phyloP scores from a whole-genome alignment of 2,329 filamentous ascomycete genomes.

The Triangularia setosa region DNA sequence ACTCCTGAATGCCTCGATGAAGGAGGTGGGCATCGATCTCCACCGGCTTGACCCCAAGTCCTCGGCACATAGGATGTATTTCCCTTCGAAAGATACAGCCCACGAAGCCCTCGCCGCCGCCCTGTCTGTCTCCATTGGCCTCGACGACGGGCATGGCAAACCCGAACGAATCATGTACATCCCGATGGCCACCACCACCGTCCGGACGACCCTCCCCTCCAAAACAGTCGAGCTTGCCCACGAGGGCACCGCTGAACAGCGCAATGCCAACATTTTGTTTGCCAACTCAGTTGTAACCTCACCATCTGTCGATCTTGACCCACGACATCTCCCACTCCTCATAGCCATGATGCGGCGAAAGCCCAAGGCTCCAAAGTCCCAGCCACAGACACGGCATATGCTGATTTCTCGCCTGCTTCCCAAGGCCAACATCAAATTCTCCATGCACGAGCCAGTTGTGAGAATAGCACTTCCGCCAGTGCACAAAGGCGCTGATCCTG shows the following conservation, averaged over 20 bases:
- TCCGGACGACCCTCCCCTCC: constrained; percentile 89
- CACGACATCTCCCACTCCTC: constrained; percentile 82
- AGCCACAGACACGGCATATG: constrained; percentile 52
- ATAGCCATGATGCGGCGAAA: constrained; percentile 67
- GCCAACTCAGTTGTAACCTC: constrained; percentile 96
- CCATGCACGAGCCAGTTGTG: constrained; percentile 92
- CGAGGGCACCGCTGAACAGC: constrained; percentile 69
- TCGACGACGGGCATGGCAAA: constrained; percentile 84
- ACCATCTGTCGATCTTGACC: constrained; percentile 87
- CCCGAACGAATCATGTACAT: constrained; percentile 87
- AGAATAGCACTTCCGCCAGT: constrained; percentile 83
- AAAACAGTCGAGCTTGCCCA: constrained; percentile 82
- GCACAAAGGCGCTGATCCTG: constrained; percentile 57
- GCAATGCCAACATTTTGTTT: constrained; percentile 93
- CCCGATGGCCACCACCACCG: constrained; percentile 93
- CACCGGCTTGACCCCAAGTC: constrained; percentile 89
- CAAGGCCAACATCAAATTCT: constrained; percentile 91
- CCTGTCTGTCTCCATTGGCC: constrained; percentile 83
- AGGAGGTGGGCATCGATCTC: constrained; percentile 91
- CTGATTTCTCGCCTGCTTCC: constrained; percentile 88
- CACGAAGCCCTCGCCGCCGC: constrained; percentile 92
- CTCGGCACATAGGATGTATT: constrained; percentile 97
- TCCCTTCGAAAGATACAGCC: constrained; percentile 84
- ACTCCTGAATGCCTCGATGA: constrained; percentile 84
- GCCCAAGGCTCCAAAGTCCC: constrained; percentile 38